Evolutionary conservation across 805 yeast genomes (phyloP), one percentile per base, ranked within the genome.

Genomic region (Ogataea methanolica): DNA sequence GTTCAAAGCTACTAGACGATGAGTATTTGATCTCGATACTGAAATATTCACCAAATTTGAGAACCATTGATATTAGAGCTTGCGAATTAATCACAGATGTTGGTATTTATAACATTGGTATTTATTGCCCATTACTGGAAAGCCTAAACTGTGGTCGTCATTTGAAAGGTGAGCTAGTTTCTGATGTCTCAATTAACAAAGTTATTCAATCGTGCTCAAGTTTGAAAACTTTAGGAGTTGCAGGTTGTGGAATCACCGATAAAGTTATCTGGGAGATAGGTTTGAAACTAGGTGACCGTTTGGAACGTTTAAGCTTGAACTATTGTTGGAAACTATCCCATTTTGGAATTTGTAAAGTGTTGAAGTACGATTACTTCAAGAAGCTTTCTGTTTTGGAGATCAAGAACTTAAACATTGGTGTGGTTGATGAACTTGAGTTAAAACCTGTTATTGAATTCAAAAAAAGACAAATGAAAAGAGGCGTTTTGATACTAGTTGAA

Each of bases 221-320:
- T 19, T 72, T 84, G 41, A 71, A 74, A 40, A 89, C 97, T 0
- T 69, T 91, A 39, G 97, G 97, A 0, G 69, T 89, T 19, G 96
- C 97, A 0, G 98, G 98, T 6, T 88, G 96, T 63, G 72, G 78
- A 39, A 76, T 91, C 17, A 79, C 87, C 7, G 96, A 91, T 67
- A 73, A 80, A 39, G 74, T 87, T 5, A 69, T 91, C 15, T 88
- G 96, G 96, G 91, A 85, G 57, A 66, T 91, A 33, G 89, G 90
- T 0, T 63, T 76, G 16, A 62, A 71, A 44, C 67, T 79, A 26
- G 68, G 68, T 6, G 57, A 61, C 1, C 57, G 68, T 5, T 58
- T 91, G 4, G 80, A 79, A 55, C 71, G 96, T 44, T 68, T 90
- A 19, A 85, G 95, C 7, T 62, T 90, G 44, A 90, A 90, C 64